Base-by-base conservation (phyloP, 129 eudicot genomes). In the Escallonia herrerae region DNA sequence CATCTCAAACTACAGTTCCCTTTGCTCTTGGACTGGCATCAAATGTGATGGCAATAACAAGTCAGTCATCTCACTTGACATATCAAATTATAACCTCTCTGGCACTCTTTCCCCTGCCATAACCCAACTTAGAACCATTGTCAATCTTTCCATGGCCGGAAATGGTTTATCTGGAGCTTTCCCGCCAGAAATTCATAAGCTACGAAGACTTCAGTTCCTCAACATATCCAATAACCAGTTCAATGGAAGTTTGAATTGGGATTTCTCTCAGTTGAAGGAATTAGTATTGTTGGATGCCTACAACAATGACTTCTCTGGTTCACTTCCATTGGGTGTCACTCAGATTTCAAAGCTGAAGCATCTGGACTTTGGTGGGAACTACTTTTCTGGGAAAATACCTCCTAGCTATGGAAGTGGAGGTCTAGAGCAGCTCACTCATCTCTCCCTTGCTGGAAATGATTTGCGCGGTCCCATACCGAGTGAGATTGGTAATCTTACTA, bases 371-470 rank as follows among this genome's bases (percentile, higher is more conserved):
- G 95, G 95, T 5, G 95, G 95, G 44, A 87, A 83, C 10, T 83
- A 74, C 72, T 87, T 87, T 60, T 81, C 90, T 0, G 95, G 95
- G 9, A 66, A 57, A 52, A 87, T 87, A 7, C 95, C 90, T 11
- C 70, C 71, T 4, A 49, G 69, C 56, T 81, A 75, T 41, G 87
- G 87, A 33, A 70, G 74, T 61, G 58, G 80, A 2, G 37, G 66
- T 58, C 33, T 22, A 22, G 33, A 22, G 33, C 77, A 51, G 74
- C 85, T 87, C 15, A 77, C 50, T 0, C 69, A 72, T 54, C 83
- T 87, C 4, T 75, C 84, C 37, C 68, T 87, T 5, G 89, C 90
- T 9, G 95, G 95, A 33, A 87, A 87, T 63, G 90, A 83, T 69
- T 62, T 87, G 15, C 70, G 64, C 5, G 95, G 95, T 42, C 33